These are phyloP conservation scores for Xanthoceras sorbifolium DNA, from an alignment of 345 rosid genomes.

Conservation along the genomic window DNA sequence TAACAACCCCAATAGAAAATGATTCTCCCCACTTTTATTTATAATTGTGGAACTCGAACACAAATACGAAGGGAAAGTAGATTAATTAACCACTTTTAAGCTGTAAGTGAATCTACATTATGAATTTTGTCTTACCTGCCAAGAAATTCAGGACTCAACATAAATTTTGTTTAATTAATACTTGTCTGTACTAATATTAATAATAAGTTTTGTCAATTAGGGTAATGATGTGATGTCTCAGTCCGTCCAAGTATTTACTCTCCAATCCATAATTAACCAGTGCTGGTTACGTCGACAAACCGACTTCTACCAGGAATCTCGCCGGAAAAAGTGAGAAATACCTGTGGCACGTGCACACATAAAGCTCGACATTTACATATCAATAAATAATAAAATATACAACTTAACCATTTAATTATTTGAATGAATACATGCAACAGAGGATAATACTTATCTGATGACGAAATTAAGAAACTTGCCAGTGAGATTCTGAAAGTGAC, in stretches of 20 bases:
- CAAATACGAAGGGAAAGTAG: too few relatives aligned
- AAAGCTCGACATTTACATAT: not conserved
- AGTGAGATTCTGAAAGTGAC: not conserved
- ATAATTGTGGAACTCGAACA: too few relatives aligned
- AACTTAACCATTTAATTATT: not conserved
- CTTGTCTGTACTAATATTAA: not conserved
- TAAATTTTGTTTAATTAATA: too few relatives aligned
- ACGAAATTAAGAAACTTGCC: not conserved
- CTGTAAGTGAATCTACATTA: too few relatives aligned
- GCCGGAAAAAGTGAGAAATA: conserved; percentile 12
- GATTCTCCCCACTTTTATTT: too few relatives aligned
- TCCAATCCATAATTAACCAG: not conserved
- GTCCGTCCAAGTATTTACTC: not conserved
- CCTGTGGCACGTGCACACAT: conserved; percentile 12
- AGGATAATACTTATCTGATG: not conserved
- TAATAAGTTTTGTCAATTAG: not conserved
- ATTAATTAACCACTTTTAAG: too few relatives aligned
- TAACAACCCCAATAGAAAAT: too few relatives aligned
- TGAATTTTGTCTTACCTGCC: not conserved
- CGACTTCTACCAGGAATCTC: conserved; percentile 22
- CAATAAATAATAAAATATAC: not conserved
- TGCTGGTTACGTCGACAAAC: conserved; percentile 15
- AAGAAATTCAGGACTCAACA: not conserved
- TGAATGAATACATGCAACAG: not conserved
- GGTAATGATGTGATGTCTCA: not conserved